Percentiles rank a stretch among this genome's conserved stretches.
Conservation (phyloP, 805 yeast genomes). For the Scheffersomyces coipomensis region DNA sequence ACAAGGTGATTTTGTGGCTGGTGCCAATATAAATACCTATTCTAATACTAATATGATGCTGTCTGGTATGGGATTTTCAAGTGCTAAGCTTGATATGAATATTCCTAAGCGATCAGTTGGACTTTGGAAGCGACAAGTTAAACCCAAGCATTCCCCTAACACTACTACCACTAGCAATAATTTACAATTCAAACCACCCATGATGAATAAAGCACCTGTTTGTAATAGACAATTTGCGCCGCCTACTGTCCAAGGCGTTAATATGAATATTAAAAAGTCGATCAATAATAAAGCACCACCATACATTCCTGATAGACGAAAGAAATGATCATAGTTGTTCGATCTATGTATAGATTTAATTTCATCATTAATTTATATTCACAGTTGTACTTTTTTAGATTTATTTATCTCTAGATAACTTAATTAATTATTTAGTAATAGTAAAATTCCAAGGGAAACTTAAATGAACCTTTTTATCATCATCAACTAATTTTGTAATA, state of each 20-base stretch:
- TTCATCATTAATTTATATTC: too few relatives aligned
- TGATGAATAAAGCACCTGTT: too few relatives aligned
- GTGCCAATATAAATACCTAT: not conserved
- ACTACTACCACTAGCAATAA: too few relatives aligned
- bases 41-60: not conserved
- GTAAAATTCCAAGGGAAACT: slow-evolving; percentile 83
- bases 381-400: too few relatives aligned
- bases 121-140: not conserved
- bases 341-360: not conserved
- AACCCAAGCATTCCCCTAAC: too few relatives aligned
- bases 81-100: slow-evolving; percentile 3
- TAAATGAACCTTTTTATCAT: slow-evolving; percentile 74
- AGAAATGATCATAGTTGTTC: not conserved
- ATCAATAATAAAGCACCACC: slow-evolving; percentile 26
- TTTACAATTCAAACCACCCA: not conserved
- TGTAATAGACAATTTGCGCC: too few relatives aligned
- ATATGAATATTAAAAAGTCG: not conserved
- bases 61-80: slow-evolving; percentile 4
- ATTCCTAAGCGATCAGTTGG: not conserved
- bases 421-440: slow-evolving; percentile 69
- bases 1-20: slow-evolving; percentile 1
- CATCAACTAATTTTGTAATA: slow-evolving; percentile 79
- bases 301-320: slow-evolving; percentile 26
- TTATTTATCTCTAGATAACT: too few relatives aligned
- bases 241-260: too few relatives aligned